Base-by-base conservation (phyloP, 2,329 filamentous ascomycete genomes). In the Penicillium thymicola region DNA sequence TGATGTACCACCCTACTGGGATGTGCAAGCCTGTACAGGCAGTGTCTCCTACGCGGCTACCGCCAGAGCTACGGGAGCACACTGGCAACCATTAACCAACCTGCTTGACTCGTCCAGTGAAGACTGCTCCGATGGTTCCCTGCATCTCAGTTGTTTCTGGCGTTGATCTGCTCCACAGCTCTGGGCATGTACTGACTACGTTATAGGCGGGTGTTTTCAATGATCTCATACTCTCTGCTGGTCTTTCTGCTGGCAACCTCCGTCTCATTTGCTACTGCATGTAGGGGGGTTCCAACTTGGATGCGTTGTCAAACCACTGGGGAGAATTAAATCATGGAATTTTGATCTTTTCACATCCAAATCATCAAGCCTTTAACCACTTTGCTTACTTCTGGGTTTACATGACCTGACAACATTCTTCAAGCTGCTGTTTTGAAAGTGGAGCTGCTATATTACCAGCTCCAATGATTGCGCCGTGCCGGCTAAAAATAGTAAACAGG, bases 61-160 rank as follows among this genome's bases (percentile, higher is more conserved):
- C 21, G 16, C 18, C 4, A 25, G 14, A 21, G 21, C 28, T 28
- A 25, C 5, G 16, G 16, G 41, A 28, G 38, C 25, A 41, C 11
- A 21, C 40, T 51, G 34, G 44, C 36, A 42, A 38, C 32, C 16
- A 43, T 36, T 37, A 6, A 30, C 40, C 43, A 32, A 47, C 57
- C 55, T 55, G 49, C 54, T 58, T 54, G 47, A 47, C 28, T 51
- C 27, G n/a, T 42, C 47, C 53, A 55, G 32, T 54, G 55, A 60
- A 43, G 54, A 60, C 59, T 51, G 28, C 37, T 58, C 52, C 44
- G 44, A 49, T 57, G 38, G 36, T 49, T 47, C 46, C 42, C 56
- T 44, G 14, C 10, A 18, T 44, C 27, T 41, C 27, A 21, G 36
- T 34, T 42, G 8, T 13, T 23, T 42, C 37, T 36, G 4, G 10